Conservation (phyloP, 805 yeast species). For the Candida tibetensis region DNA sequence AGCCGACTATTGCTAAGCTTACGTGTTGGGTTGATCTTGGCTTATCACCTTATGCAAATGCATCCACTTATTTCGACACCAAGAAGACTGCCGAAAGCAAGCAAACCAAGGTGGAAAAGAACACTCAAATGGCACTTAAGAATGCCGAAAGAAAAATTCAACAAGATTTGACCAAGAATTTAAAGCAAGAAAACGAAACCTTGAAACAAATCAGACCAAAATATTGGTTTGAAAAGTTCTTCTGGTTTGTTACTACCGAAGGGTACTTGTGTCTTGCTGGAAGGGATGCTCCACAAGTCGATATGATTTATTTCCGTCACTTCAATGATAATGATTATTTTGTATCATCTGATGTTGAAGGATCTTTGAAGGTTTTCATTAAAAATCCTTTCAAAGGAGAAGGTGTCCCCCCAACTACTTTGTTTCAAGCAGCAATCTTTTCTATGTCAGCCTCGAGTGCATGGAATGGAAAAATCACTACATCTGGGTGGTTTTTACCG, state of each 20-base stretch:
- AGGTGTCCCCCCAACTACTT: constrained; percentile 78
- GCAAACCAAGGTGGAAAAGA: constrained; percentile 75
- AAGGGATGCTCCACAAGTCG: constrained; percentile 74
- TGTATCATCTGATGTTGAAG: constrained; percentile 72
- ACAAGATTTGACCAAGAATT: constrained; percentile 62
- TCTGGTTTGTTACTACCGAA: constrained; percentile 92
- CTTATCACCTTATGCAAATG: constrained; percentile 84
- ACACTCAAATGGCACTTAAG: constrained; percentile 72
- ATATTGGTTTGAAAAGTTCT: constrained; percentile 90
- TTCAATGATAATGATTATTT: constrained; percentile 70
- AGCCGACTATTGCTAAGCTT: constrained; percentile 29
- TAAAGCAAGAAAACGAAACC: constrained; percentile 50
- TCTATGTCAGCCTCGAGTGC: constrained; percentile 81
- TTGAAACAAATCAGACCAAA: constrained; percentile 66
- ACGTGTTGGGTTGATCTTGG: constrained; percentile 62
- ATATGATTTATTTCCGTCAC: constrained; percentile 74
- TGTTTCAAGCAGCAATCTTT: constrained; percentile 85
- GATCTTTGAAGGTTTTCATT: constrained; percentile 72
- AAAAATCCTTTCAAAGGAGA: constrained; percentile 74
- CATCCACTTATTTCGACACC: constrained; percentile 73
- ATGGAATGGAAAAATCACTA: constrained; percentile 82
- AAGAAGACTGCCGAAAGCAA: constrained; percentile 75
- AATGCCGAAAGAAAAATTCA: constrained; percentile 78
- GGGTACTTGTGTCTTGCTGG: constrained; percentile 87
- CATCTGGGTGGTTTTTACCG: constrained; percentile 83